These are phyloP conservation scores for Barnettozyma salicaria DNA, from an alignment of 805 yeast species.

Conservation along the genomic window DNA sequence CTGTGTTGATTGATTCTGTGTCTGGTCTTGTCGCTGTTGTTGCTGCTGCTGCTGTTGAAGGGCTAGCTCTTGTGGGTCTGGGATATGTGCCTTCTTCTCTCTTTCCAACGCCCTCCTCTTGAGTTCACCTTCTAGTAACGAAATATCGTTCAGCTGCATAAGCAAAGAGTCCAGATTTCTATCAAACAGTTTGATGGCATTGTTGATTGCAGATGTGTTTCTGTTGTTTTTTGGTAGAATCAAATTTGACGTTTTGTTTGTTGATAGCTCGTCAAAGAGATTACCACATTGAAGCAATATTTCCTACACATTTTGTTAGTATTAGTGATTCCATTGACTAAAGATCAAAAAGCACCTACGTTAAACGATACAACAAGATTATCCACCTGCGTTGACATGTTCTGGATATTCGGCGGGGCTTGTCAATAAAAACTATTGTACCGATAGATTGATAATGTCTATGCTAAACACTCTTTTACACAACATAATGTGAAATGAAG, in stretches of 20 bases:
- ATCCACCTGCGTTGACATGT: conserved; percentile 18
- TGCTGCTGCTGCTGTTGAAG: conserved; percentile 7
- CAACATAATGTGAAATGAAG: neutral
- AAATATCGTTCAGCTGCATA: conserved; percentile 23
- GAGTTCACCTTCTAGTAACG: conserved; percentile 17
- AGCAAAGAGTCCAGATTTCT: conserved; percentile 17
- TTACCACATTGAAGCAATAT: conserved; percentile 20
- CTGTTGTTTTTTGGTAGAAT: conserved; percentile 19
- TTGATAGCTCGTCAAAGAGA: conserved; percentile 20
- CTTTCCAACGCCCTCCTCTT: conserved; percentile 15
- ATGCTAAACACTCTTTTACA: too few relatives aligned
- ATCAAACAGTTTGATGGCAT: conserved; percentile 19
- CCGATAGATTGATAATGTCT: too few relatives aligned
- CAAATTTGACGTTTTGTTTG: conserved; percentile 20
- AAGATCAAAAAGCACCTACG: conserved; percentile 2
- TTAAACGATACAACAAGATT: conserved; percentile 14
- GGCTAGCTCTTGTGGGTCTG: conserved; percentile 8
- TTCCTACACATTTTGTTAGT: conserved; percentile 16
- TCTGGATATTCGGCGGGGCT: neutral
- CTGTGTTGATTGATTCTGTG: conserved; percentile 5
- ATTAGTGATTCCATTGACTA: too few relatives aligned
- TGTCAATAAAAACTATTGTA: too few relatives aligned
- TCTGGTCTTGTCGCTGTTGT: conserved; percentile 5
- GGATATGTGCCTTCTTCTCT: conserved; percentile 10
- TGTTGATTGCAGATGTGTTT: conserved; percentile 8